A percentile compares a stretch with the other conserved stretches of the same genome.
phyloP scores from a whole-genome alignment of 352 stramenopile genomes.

The Globisporangium polare region DNA sequence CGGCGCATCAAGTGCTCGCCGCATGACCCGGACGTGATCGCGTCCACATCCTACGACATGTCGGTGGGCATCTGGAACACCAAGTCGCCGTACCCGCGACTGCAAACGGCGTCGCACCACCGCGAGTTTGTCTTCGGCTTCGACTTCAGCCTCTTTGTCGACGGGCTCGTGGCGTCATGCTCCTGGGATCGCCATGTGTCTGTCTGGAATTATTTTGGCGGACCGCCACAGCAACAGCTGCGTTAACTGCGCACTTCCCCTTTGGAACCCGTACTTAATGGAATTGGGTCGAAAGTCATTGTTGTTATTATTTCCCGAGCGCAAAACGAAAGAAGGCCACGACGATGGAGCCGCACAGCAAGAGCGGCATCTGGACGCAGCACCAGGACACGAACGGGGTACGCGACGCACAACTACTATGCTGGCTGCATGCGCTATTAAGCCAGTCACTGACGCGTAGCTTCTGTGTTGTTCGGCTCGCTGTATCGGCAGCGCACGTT shows the following conservation, averaged over 20 bases:
- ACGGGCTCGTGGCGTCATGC: constrained; percentile 71
- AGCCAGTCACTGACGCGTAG: background rate
- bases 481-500: constrained; percentile 47
- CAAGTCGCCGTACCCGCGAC: constrained; percentile 64
- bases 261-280: background rate
- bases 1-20: constrained; percentile 84
- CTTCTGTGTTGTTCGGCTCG: background rate
- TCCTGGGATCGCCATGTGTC: constrained; percentile 77
- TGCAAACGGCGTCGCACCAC: constrained; percentile 77
- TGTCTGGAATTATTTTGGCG: constrained; percentile 80
- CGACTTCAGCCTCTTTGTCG: constrained; percentile 81
- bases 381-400: constrained; percentile 61
- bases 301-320: no score
- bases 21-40: constrained; percentile 76
- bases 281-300: background rate
- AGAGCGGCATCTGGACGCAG: constrained; percentile 71
- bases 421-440: background rate
- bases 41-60: constrained; percentile 90
- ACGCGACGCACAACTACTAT: constrained; percentile 10
- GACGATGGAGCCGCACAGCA: constrained; percentile 20
- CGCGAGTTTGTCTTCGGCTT: constrained; percentile 87
- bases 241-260: background rate
- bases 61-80: constrained; percentile 87
- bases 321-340: background rate
- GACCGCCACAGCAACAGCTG: constrained; percentile 32